Conservation (phyloP, 345 rosid species). For the Erodium maritimum region DNA sequence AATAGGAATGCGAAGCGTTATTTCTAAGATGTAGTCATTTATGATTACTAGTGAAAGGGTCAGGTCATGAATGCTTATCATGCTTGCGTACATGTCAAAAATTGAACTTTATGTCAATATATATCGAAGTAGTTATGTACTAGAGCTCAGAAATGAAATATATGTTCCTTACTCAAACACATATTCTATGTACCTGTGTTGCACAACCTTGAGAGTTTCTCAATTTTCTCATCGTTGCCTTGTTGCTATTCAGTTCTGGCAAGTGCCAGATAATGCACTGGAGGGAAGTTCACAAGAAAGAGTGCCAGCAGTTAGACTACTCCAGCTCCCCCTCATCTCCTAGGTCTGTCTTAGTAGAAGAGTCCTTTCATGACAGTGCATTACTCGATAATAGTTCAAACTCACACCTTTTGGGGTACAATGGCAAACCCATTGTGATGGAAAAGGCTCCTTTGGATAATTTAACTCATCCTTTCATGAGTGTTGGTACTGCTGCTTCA, state of each 20-base stretch:
- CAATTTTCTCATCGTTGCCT: not conserved
- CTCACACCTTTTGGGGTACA: slow-evolving; percentile 23
- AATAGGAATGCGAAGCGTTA: not conserved
- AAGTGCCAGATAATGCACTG: slow-evolving; percentile 92
- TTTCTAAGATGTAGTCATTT: not conserved
- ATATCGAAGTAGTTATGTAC: not conserved
- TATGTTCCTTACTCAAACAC: not conserved
- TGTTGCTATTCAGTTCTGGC: slow-evolving; percentile 52
- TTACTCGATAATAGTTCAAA: slow-evolving; percentile 20
- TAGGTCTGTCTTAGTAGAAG: slow-evolving; percentile 24
- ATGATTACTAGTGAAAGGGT: not conserved
- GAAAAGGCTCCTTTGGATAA: slow-evolving; percentile 20
- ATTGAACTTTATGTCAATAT: too few species aligned
- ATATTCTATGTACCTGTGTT: not conserved
- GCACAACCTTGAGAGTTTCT: not conserved
- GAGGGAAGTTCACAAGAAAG: slow-evolving; percentile 70
- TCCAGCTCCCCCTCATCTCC: slow-evolving; percentile 33
- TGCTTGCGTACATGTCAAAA: not conserved
- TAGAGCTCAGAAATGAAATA: not conserved
- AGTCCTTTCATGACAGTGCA: slow-evolving; percentile 14
- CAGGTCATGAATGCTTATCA: not conserved
- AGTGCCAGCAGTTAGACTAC: slow-evolving; percentile 39
- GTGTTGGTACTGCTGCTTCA: slow-evolving; percentile 14
- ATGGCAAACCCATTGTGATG: slow-evolving; percentile 17
- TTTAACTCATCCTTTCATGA: slow-evolving; percentile 14